phyloP scores from a whole-genome alignment of 2,329 filamentous ascomycete species.

The Biscogniauxia mediterranea region DNA sequence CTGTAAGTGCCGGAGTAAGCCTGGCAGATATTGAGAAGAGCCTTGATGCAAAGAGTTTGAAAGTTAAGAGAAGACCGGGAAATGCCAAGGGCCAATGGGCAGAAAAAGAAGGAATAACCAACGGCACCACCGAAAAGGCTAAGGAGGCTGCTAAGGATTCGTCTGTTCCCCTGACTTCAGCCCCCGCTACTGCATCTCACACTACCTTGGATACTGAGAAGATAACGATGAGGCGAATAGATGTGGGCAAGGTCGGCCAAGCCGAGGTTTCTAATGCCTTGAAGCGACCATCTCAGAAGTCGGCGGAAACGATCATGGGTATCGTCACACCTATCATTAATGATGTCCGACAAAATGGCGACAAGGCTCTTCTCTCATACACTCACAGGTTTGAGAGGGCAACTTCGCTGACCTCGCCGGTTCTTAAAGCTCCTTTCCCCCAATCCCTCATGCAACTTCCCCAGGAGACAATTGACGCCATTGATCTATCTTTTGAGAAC shows the following conservation, averaged over 20 bases:
- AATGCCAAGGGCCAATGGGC: constrained; percentile 95
- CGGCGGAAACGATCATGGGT: constrained; percentile 87
- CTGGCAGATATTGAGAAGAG: constrained; percentile 89
- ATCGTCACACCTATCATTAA: constrained; percentile 92
- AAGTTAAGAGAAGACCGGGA: constrained; percentile 89
- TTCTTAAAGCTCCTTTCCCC: constrained; percentile 87
- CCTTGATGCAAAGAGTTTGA: constrained; percentile 90
- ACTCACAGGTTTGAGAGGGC: constrained; percentile 99
- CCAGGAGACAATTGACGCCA: constrained; percentile 83
- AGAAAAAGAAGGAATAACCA: constrained; percentile 71
- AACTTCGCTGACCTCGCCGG: constrained; percentile 82
- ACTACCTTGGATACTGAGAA: constrained; percentile 40
- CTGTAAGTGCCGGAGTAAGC: constrained; percentile 77
- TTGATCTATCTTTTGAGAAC: constrained; percentile 91
- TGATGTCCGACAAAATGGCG: constrained; percentile 78
- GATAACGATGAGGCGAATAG: constrained; percentile 81
- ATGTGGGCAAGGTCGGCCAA: constrained; percentile 62
- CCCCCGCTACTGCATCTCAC: constrained; percentile 42
- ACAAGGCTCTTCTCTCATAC: constrained; percentile 85
- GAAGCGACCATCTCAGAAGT: constrained; percentile 88
- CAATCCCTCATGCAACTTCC: constrained; percentile 80
- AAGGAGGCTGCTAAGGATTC: constrained; percentile 37
- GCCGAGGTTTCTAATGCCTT: constrained; percentile 71
- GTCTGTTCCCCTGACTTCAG: constrained; percentile 32
- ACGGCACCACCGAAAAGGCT: constrained; percentile 30